These are phyloP conservation scores for Clarkia xantiana DNA, from an alignment of 345 rosid genomes.

Conservation along the genomic window DNA sequence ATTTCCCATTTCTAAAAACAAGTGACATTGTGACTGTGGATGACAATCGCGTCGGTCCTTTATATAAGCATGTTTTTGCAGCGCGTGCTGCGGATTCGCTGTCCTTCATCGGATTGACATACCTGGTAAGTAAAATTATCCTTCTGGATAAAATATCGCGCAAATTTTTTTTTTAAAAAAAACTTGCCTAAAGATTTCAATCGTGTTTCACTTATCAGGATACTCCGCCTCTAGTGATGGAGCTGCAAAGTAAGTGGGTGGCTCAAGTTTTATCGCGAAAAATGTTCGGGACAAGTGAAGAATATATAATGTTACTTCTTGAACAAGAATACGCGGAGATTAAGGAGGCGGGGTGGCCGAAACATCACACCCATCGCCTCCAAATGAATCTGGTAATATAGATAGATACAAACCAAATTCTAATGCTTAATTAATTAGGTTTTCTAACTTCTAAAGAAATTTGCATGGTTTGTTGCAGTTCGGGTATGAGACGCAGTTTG, in stretches of 20 bases:
- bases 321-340: conserved; percentile 1
- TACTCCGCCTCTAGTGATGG: conserved; percentile 44
- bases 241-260: conserved; percentile 83
- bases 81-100: conserved; percentile 56
- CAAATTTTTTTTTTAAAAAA: no score
- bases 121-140: no score
- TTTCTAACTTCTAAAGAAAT: no score
- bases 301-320: conserved; percentile 41
- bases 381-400: not conserved
- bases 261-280: conserved; percentile 65
- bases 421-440: no score
- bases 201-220: conserved; percentile 35
- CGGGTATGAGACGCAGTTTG: not conserved
- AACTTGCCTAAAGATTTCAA: no score
- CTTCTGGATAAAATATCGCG: no score
- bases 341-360: conserved; percentile 7
- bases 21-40: conserved; percentile 50
- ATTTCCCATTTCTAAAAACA: conserved; percentile 75
- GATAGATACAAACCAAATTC: no score
- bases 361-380: conserved; percentile 9
- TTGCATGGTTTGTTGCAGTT: no score
- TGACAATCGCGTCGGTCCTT: conserved; percentile 65
- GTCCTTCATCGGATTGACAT: conserved; percentile 70
- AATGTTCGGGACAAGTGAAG: conserved; percentile 34
- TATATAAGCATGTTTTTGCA: conserved; percentile 67